Conservation (phyloP, 805 yeast genomes). For the Nakazawaea ishiwadae region DNA sequence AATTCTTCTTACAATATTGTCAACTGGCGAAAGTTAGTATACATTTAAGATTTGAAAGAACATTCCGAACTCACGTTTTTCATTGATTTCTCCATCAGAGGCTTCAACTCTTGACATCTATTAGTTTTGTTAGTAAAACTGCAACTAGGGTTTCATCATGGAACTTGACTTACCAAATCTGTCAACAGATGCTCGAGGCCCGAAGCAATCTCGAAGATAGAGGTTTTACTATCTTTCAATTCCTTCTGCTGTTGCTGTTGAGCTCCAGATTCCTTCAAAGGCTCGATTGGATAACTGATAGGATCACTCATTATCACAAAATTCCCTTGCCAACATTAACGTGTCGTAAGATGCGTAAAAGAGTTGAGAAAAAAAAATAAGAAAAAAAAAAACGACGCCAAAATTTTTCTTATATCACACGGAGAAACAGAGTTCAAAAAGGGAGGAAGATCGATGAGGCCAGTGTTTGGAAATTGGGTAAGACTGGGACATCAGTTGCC, state of each 20-base stretch:
- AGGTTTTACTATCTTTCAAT: conserved; percentile 10
- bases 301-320: conserved; percentile 3
- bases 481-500: neutral
- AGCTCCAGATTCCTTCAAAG: conserved; percentile 3
- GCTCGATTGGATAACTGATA: conserved; percentile 3
- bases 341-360: too few species aligned
- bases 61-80: conserved; percentile 14
- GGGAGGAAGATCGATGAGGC: conserved; percentile 11
- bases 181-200: conserved; percentile 22
- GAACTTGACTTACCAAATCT: conserved; percentile 15
- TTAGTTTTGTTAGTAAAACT: neutral
- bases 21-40: conserved; percentile 19
- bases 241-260: neutral
- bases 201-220: conserved; percentile 28
- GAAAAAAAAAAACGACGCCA: neutral
- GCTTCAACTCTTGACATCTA: conserved; percentile 18
- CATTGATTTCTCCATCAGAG: conserved; percentile 17
- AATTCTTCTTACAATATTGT: conserved; percentile 18
- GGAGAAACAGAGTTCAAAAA: neutral
- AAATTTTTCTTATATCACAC: neutral
- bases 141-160: too few species aligned
- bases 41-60: too few species aligned
- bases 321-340: conserved; percentile 15
- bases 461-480: too few species aligned
- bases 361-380: neutral